Conservation (phyloP, 257 asterid genomes). For the Osmanthus fragrans region DNA sequence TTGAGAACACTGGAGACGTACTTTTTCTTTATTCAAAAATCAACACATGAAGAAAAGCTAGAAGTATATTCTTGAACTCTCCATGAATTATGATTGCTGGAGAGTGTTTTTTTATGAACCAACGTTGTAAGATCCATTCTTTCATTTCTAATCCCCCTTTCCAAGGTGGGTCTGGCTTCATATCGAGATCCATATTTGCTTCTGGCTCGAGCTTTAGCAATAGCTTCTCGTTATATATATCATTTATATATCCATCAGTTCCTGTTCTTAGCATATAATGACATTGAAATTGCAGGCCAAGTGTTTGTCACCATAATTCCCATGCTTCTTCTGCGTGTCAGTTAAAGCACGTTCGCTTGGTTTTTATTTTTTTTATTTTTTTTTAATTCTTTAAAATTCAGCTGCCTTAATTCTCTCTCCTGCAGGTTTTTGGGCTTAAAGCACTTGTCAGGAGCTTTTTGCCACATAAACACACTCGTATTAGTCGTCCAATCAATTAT, state of each 20-base stretch:
- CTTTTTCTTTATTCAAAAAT: background rate
- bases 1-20: background rate
- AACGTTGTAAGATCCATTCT: background rate
- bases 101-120: background rate
- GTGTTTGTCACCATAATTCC: background rate
- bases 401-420: background rate
- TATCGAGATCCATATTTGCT: background rate
- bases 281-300: background rate
- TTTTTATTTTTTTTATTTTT: background rate
- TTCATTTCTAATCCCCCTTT: background rate
- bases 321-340: background rate
- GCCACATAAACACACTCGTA: constrained; percentile 49
- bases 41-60: background rate
- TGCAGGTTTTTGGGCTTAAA: constrained; percentile 88
- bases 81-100: background rate
- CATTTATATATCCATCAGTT: background rate
- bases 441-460: constrained; percentile 72
- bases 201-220: background rate
- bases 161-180: background rate
- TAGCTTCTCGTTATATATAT: background rate
- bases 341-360: background rate
- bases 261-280: background rate
- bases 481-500: constrained; percentile 48
- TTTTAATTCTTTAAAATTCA: background rate
- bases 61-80: background rate